Evolutionary conservation across 2,329 filamentous ascomycete genomes (phyloP), one percentile per base, ranked within the genome.

Genomic region (Aspergillus sclerotialis): DNA sequence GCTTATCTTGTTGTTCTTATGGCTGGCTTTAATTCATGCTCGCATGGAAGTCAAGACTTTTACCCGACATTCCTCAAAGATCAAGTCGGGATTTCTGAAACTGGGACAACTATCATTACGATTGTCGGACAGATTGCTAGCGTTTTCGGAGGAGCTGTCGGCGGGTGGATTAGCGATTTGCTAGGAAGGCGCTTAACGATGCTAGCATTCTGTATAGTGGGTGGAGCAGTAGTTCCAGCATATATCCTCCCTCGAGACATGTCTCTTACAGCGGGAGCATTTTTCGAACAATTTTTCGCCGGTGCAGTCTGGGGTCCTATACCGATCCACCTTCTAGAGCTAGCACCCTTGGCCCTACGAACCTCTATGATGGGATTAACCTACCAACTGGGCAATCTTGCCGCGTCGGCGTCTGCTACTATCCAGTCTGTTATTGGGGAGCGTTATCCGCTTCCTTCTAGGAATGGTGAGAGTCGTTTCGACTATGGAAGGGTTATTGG

Each of bases 341-440:
- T 65, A 3, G 51, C 54, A 1, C 61, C 61, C 2, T 42, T 44
- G 13, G 44, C 48, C 4, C 47, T 64, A n/a, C 49, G 60, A 15
- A 49, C 60, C 1, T 44, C 60, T 12, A 48, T 57, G 26, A 53
- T 61, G 10, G 60, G 61, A 16, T 32, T 60, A 5, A 52, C 56
- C 2, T 64, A 64, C 38, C 59, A 64, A 42, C 49, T 66, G 21
- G 61, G 61, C 6, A 63, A 61, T 35, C 49, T 64, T 11, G 55
- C 50, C 7, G 63, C 63, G 1, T 63, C 57, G 4, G 61, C 65
- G 5, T 59, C 56, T 11, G 60, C 63, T 4, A 68, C 64, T 3
- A 68, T 68, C 37, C 57, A 67, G 35, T 56, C 60, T 2, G 56
- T 56, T 1, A 60, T 68, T 25, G 63, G 62, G 6, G 60, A 67